phyloP scores from a whole-genome alignment of 331 rosid genomes.

The Rhamnella rubrinervis region DNA sequence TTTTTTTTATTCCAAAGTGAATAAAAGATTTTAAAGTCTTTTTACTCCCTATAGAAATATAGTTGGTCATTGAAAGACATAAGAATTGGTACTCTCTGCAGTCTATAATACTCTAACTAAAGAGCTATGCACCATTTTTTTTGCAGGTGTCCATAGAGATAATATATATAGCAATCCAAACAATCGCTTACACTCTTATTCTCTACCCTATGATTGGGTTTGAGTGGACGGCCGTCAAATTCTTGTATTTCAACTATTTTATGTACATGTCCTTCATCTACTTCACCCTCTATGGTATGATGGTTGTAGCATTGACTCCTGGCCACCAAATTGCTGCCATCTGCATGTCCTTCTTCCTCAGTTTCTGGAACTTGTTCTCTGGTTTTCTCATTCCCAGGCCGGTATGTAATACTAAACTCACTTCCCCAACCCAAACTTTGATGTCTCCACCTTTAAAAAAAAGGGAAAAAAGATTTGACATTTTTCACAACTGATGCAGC shows the following conservation, averaged over 20 bases:
- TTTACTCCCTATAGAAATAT: background rate
- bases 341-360: conserved; percentile 38
- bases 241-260: conserved; percentile 39
- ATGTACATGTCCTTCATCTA: conserved; percentile 43
- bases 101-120: background rate
- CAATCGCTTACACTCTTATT: conserved; percentile 26
- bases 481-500: conserved; percentile 16
- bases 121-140: background rate
- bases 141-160: conserved; percentile 45
- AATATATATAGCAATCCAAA: conserved; percentile 38
- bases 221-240: conserved; percentile 28
- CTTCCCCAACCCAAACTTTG: too few relatives aligned
- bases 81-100: background rate
- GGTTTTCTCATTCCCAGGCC: conserved; percentile 45
- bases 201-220: conserved; percentile 51
- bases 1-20: too few relatives aligned
- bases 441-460: too few relatives aligned
- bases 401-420: conserved; percentile 20
- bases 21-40: too few relatives aligned
- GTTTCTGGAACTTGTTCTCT: conserved; percentile 48
- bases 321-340: conserved; percentile 45
- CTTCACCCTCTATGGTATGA: conserved; percentile 52
- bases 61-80: background rate
- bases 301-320: conserved; percentile 49
- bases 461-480: too few relatives aligned